Evolutionary conservation across 1,139 yeast genomes (phyloP).

Genomic region (Geotrichum bryndzae): DNA sequence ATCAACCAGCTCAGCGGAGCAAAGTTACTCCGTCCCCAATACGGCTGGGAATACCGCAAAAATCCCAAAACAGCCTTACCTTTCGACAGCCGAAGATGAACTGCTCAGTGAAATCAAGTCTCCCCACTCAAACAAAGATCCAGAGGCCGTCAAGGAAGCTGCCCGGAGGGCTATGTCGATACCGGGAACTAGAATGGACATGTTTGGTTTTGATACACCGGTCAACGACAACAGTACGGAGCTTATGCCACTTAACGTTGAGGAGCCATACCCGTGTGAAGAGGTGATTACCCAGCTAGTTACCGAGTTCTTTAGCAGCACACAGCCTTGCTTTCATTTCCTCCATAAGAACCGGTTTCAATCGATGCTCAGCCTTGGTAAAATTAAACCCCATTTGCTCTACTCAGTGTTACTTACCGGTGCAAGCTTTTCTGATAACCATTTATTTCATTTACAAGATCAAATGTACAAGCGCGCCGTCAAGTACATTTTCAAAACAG

Average conservation of each 20-base stretch:
- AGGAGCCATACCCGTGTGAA: slow-evolving; percentile 29
- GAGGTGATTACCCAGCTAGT: slow-evolving; percentile 25
- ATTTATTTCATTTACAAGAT: slow-evolving; percentile 18
- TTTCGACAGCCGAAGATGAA: not conserved
- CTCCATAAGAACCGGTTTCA: slow-evolving; percentile 24
- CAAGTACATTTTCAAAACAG: slow-evolving; percentile 23
- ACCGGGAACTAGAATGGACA: slow-evolving; percentile 3
- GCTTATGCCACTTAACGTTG: slow-evolving; percentile 20
- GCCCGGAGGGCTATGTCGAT: not conserved
- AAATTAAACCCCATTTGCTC: slow-evolving; percentile 27
- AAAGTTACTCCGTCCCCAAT: not conserved
- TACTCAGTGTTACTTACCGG: slow-evolving; percentile 30
- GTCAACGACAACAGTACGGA: not conserved
- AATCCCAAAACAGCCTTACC: not conserved
- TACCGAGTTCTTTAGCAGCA: slow-evolving; percentile 22
- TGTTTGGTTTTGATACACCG: not conserved
- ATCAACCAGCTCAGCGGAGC: not conserved
- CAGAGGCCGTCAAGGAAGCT: slow-evolving; percentile 1
- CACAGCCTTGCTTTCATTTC: slow-evolving; percentile 22
- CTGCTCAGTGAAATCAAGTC: not conserved
- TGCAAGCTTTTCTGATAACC: slow-evolving; percentile 23
- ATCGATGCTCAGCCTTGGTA: slow-evolving; percentile 14
- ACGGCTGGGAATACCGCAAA: not conserved
- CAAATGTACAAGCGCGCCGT: slow-evolving; percentile 27
- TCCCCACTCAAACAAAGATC: not conserved